A percentile compares a stretch with the other conserved stretches of the same genome.
phyloP scores from a whole-genome alignment of 1,284 basidiomycete species.

The Mycena sp. region DNA sequence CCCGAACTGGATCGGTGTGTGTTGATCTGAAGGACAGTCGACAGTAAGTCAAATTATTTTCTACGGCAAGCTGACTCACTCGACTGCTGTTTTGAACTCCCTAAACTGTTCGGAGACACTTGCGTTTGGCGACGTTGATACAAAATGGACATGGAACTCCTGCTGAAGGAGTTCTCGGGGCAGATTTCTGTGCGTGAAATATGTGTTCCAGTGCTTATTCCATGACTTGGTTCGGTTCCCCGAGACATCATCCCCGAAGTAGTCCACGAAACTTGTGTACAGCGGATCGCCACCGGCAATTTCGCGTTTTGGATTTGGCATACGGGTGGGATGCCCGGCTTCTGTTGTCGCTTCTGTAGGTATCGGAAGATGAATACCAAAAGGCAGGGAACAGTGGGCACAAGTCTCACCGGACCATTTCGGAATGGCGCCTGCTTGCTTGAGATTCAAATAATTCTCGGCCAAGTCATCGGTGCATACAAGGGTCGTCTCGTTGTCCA shows the following conservation, averaged over 20 bases:
- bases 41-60: background rate
- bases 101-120: slow-evolving; percentile 2
- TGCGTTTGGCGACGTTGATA: no score
- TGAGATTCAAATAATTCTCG: background rate
- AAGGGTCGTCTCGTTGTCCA: background rate
- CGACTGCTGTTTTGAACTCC: background rate
- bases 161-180: no score
- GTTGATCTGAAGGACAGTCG: background rate
- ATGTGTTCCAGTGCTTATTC: no score
- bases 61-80: background rate
- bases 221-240: no score
- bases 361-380: background rate
- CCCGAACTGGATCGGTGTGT: background rate
- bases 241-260: slow-evolving; percentile 33
- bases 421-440: background rate
- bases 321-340: background rate
- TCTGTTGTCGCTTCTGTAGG: slow-evolving; percentile 22
- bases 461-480: background rate
- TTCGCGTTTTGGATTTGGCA: no score
- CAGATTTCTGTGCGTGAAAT: no score
- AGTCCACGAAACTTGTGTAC: slow-evolving; percentile 36
- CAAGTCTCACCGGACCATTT: background rate
- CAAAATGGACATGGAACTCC: no score
- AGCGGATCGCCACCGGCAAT: slow-evolving; percentile 41
- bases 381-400: background rate